Evolutionary conservation across 1,284 basidiomycete species (phyloP), one percentile per base, ranked within the genome.

Genomic region (Earliella scabrosa): DNA sequence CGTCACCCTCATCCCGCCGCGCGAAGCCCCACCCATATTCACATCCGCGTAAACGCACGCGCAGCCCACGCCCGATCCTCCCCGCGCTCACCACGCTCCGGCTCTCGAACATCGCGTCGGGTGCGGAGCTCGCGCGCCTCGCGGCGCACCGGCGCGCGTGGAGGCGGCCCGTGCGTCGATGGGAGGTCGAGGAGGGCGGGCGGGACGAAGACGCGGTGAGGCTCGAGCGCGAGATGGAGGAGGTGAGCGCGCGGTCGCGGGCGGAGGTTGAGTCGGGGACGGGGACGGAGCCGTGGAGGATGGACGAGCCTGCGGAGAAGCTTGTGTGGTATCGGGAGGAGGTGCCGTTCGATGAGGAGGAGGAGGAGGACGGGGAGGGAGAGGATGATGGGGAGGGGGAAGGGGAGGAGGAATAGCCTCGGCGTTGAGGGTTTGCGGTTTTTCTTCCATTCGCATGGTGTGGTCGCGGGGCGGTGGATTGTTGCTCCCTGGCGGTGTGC

Each of bases 311-410:
- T 24, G 46, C 54, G 20, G 64, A 66, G 60, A 38, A 45, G 54
- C 45, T 65, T 29, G 66, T 61, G 61, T 66, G 61, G 64, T 62
- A 58, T 18, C 50, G 49, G 45, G 68, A 66, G 47, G 66, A 66
- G 52, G 65, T 58, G 32, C 58, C 59, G 35, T 58, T 53, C n/a
- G 54, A 51, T 8, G 61, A 56, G 20, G 63, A 55, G 9, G 51
- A 51, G 21, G 62, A 47, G n/a, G 43, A 35, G n/a, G 48, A 29
- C 41, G 56, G 41, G 5, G 54, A 49, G 23, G 60, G 44, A 1
- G 54, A 50, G 9, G 64, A 51, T 18, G 52, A 49, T 18, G 59
- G 35, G 8, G 61, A 52, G 31, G 64, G 49, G 7, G 62, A 58
- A 29, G 58, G 56, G 34, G 56, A 45, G 3, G 61, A 50, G 56